Evolutionary conservation across 179 eudicot species (phyloP), one percentile per base, ranked within the genome.

Genomic region (Vitellaria paradoxa): DNA sequence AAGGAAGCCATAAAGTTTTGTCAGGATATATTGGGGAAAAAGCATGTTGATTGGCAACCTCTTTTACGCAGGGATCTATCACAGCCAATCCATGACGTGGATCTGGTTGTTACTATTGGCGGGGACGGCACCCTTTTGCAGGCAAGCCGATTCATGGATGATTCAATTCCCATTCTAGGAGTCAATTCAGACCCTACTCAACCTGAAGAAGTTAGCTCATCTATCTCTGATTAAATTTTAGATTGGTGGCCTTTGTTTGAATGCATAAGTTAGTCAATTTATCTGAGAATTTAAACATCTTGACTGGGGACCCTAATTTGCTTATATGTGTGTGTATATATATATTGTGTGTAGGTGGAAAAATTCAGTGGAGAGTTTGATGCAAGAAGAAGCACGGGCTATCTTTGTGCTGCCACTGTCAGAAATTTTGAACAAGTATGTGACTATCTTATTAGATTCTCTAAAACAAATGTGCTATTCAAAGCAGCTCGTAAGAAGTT

Each of bases 111-210:
- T 67, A 84, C 95, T 7, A 65, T 95, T 45, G 99, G 99, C 61
- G 97, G 99, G 59, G 99, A 95, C 89, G 99, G 99, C 60, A 95
- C 99, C 23, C 90, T 95, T 68, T 81, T 93, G 84, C 91, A 90
- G 75, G 97, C 99, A 56, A 95, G 95, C 83, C 97, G 88, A 82
- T 88, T 88, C 75, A 76, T 95, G 85, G 93, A 95, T 83, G 93
- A 87, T 79, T 87, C 85, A 6, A 73, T 95, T 82, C 97, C 99
- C 49, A 84, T 95, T 70, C 81, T 95, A 47, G 99, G 97, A 68
- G 95, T 95, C 37, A 95, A 95, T 81, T 95, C 99, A 68, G 99
- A 95, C 84, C 99, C 99, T 57, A 95, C 98, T 55, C 84, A 78
- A 74, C 81, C 78, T 68, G 86, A 93, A 73, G 99, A 95, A 93